Evolutionary conservation across 2,329 filamentous ascomycete species (phyloP), one percentile per base, ranked within the genome.

Genomic region (Trichophaea hybrida): DNA sequence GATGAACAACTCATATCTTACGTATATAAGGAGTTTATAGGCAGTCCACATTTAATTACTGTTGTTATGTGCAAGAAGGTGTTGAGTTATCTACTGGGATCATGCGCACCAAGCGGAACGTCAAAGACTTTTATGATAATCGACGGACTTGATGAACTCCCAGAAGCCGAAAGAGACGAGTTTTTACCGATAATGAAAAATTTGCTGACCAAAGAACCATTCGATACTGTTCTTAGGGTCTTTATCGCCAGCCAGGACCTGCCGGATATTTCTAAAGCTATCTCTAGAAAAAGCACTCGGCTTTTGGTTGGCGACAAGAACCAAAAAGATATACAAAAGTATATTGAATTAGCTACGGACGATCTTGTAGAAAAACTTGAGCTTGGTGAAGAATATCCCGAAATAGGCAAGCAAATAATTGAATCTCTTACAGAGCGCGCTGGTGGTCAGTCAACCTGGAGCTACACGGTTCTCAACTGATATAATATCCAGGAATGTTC

Each of bases 111-210:
- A 37, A 7, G 49, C 50, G 8, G 34, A 31, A 43, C 56, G 1
- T 46, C 37, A 46, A 32, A 56, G 32, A 57, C 43, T 3, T 60
- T 56, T 46, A 43, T 61, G 8, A 40, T 61, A 13, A 33, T 60
- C 43, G 60, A 61, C 13, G 60, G 60, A 5, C 52, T 61, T 33
- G 60, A 61, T 37, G 60, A 61, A 35, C 57, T 61, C 40, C 53
- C 32, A 10, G n/a, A 35, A 17, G 33, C 32, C 10, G 56, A 61
- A 38, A 52, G 56, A 13, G 37, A 35, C 5, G 40, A 32, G 4
- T 49, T 61, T 32, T 31, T 61, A 37, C 50, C 24, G 7, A 43
- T 58, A 15, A 38, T 61, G 6, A 51, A 40, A 13, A 4, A 1
- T 13, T 57, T 58, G 35, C 50, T 35, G 31, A 52, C 40, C 17